phyloP scores from a whole-genome alignment of 306 rosid species.

The Leucaena leucocephala region DNA sequence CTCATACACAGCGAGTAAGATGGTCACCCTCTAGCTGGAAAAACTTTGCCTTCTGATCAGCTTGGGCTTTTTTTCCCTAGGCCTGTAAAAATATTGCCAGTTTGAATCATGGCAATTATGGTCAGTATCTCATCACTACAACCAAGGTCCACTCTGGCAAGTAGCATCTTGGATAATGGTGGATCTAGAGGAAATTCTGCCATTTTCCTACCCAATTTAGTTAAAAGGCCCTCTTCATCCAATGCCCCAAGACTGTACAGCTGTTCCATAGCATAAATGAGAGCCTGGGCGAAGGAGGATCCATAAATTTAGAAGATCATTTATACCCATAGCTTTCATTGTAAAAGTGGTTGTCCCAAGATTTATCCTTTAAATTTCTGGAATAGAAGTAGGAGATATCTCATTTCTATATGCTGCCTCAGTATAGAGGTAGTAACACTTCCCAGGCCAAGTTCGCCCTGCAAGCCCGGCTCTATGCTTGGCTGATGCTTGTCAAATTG shows the following conservation, averaged over 20 bases:
- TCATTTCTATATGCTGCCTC: conserved; percentile 83
- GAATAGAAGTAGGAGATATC: conserved; percentile 76
- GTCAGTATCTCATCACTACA: conserved; percentile 91
- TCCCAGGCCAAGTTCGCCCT: conserved; percentile 89
- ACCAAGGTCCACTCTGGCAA: conserved; percentile 90
- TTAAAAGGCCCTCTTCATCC: conserved; percentile 82
- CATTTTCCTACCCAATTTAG: conserved; percentile 89
- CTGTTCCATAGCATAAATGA: conserved; percentile 79
- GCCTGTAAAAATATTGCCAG: conserved; percentile 90
- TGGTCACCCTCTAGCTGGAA: conserved; percentile 95
- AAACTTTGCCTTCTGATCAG: conserved; percentile 92
- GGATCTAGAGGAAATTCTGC: conserved; percentile 91
- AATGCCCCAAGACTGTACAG: conserved; percentile 84
- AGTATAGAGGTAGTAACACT: conserved; percentile 82
- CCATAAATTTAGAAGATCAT: conserved; percentile 77
- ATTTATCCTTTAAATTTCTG: conserved; percentile 85
- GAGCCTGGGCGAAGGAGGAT: conserved; percentile 81
- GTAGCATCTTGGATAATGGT: conserved; percentile 82
- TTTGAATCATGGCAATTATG: conserved; percentile 84
- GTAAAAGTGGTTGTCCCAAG: conserved; percentile 64
- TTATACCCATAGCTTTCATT: conserved; percentile 89
- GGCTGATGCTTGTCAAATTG: conserved; percentile 91
- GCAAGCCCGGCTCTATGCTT: conserved; percentile 88
- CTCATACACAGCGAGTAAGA: conserved; percentile 82
- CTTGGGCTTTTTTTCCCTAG: conserved; percentile 87